Evolutionary conservation across 257 asterid genomes (phyloP).

Genomic region (Echium plantagineum): DNA sequence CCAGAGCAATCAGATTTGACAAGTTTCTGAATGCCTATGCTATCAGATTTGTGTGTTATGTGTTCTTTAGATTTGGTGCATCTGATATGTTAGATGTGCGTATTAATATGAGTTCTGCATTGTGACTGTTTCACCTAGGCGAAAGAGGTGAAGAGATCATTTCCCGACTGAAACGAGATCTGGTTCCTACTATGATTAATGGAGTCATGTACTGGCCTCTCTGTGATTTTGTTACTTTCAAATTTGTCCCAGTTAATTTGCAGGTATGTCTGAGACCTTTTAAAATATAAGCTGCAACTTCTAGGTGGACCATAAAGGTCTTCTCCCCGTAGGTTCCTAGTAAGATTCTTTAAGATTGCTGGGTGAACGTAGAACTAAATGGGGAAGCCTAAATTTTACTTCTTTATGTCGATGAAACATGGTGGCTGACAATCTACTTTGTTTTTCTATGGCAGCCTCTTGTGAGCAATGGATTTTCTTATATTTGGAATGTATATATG

Average conservation of each 20-base stretch:
- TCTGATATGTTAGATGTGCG: background rate
- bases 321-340: background rate
- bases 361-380: background rate
- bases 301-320: no score
- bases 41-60: background rate
- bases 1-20: background rate
- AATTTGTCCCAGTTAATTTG: conserved; percentile 71
- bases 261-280: conserved; percentile 35
- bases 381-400: background rate
- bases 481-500: conserved; percentile 72
- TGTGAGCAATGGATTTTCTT: conserved; percentile 67
- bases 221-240: conserved; percentile 80
- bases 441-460: conserved; percentile 52
- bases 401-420: background rate
- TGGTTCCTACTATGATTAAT: conserved; percentile 52
- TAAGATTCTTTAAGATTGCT: background rate
- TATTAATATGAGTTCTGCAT: conserved; percentile 7
- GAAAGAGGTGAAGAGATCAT: conserved; percentile 61
- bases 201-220: conserved; percentile 80
- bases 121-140: conserved; percentile 33
- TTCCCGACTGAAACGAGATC: conserved; percentile 72
- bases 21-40: background rate
- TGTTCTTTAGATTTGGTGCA: background rate
- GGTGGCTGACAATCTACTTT: background rate
- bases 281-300: no score